Conservation (phyloP, 495 filamentous ascomycete genomes). For the Pseudotulostoma volvatum region DNA sequence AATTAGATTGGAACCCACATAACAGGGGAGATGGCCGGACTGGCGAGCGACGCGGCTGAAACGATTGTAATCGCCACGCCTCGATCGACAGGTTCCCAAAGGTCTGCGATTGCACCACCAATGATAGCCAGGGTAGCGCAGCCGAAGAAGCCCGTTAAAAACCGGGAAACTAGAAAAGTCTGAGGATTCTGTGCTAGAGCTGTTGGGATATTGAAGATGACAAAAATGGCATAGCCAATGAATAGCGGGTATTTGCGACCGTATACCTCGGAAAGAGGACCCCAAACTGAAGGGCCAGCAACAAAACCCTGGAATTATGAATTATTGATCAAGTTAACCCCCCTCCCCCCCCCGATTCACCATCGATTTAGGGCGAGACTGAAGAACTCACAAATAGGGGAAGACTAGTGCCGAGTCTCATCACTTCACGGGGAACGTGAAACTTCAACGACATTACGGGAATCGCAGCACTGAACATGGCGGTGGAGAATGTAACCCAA, state of each 20-base stretch:
- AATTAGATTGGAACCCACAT: conserved; percentile 7
- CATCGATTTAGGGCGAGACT: conserved; percentile 1
- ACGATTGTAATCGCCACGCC: conserved; percentile 44
- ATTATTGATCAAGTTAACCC: conserved; percentile 11
- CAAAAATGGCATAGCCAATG: conserved; percentile 37
- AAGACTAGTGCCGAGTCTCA: conserved; percentile 38
- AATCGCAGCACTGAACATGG: conserved; percentile 42
- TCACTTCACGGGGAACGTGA: conserved; percentile 36
- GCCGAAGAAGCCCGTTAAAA: conserved; percentile 46
- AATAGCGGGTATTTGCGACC: conserved; percentile 41
- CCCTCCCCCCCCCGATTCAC: background rate
- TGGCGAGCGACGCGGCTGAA: conserved; percentile 36
- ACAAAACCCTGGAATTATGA: conserved; percentile 31
- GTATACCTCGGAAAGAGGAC: conserved; percentile 39
- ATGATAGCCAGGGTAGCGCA: conserved; percentile 46
- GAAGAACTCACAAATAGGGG: conserved; percentile 29
- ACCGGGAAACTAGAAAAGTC: conserved; percentile 43
- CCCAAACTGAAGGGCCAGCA: conserved; percentile 38
- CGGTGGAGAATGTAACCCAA: conserved; percentile 41
- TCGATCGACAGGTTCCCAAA: conserved; percentile 43
- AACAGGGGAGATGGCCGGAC: conserved; percentile 34
- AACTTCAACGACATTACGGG: conserved; percentile 32
- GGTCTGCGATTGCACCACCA: conserved; percentile 42
- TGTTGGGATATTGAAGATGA: conserved; percentile 45
- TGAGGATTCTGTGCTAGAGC: conserved; percentile 42